Evolutionary conservation across 495 filamentous ascomycete genomes (phyloP).

Genomic region (Lophiotrema nucula): DNA sequence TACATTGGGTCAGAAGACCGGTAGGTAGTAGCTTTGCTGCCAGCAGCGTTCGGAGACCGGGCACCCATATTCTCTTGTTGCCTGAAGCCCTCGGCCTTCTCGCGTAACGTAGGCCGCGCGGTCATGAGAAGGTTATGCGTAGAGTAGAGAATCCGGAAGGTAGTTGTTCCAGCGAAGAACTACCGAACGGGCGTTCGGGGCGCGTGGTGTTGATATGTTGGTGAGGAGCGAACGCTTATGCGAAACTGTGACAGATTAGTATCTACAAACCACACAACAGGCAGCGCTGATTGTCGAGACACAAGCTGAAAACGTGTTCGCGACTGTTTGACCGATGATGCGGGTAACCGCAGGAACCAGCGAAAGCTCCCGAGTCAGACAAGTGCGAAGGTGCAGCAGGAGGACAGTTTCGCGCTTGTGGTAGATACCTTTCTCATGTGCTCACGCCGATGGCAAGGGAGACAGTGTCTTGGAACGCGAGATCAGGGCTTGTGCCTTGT

Average conservation of each 20-base stretch:
- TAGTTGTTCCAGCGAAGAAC: not conserved
- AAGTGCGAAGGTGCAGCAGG: constrained; percentile 13
- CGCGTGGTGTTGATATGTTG: constrained; percentile 26
- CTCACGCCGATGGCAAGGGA: constrained; percentile 12
- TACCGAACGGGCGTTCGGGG: constrained; percentile 8
- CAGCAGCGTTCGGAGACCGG: constrained; percentile 10
- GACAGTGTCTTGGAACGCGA: constrained; percentile 8
- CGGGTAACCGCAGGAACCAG: constrained; percentile 27
- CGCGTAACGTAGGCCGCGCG: constrained; percentile 3
- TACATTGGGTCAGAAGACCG: constrained; percentile 9
- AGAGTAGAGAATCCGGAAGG: too few relatives aligned
- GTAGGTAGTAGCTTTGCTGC: constrained; percentile 15
- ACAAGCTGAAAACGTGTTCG: constrained; percentile 36
- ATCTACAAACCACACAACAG: constrained; percentile 34
- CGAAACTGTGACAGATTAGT: constrained; percentile 30
- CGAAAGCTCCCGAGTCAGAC: constrained; percentile 31
- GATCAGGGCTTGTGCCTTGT: constrained; percentile 26
- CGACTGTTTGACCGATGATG: constrained; percentile 26
- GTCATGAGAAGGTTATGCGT: constrained; percentile 19
- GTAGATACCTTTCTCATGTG: constrained; percentile 35
- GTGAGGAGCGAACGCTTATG: constrained; percentile 21
- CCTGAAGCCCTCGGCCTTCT: constrained; percentile 5
- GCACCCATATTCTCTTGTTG: constrained; percentile 20
- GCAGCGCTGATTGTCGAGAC: constrained; percentile 25
- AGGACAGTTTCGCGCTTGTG: constrained; percentile 20